Conservation (phyloP, 305 asterid genomes). For the Fraxinus xanthoxyloides region DNA sequence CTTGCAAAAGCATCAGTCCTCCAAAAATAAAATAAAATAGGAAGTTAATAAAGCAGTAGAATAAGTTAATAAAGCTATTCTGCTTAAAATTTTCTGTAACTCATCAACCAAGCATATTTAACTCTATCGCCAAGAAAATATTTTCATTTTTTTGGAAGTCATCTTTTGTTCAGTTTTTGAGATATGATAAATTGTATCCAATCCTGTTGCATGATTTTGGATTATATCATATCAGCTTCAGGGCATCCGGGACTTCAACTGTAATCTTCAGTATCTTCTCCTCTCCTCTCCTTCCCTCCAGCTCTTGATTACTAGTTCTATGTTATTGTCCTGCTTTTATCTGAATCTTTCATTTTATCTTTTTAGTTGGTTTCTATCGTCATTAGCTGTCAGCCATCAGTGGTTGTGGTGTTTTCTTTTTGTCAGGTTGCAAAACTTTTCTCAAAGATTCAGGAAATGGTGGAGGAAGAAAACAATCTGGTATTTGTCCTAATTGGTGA, state of each 20-base stretch:
- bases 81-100: background rate
- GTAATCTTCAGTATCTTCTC: background rate
- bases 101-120: background rate
- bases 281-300: background rate
- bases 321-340: slow-evolving; percentile 15
- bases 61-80: no score
- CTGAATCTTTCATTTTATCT: background rate
- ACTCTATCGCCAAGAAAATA: background rate
- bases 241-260: slow-evolving; percentile 3
- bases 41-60: background rate
- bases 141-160: background rate
- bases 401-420: slow-evolving; percentile 1
- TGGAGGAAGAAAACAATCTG: slow-evolving; percentile 90
- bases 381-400: background rate
- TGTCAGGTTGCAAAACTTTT: slow-evolving; percentile 90
- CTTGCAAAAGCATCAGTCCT: background rate
- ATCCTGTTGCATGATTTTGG: background rate
- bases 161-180: background rate
- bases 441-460: slow-evolving; percentile 95
- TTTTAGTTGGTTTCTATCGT: slow-evolving; percentile 5
- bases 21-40: background rate
- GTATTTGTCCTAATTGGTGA: slow-evolving; percentile 97
- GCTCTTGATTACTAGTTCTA: background rate
- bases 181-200: background rate
- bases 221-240: background rate